phyloP scores from a whole-genome alignment of 2,329 filamentous ascomycete species.

The Fonsecaea erecta region DNA sequence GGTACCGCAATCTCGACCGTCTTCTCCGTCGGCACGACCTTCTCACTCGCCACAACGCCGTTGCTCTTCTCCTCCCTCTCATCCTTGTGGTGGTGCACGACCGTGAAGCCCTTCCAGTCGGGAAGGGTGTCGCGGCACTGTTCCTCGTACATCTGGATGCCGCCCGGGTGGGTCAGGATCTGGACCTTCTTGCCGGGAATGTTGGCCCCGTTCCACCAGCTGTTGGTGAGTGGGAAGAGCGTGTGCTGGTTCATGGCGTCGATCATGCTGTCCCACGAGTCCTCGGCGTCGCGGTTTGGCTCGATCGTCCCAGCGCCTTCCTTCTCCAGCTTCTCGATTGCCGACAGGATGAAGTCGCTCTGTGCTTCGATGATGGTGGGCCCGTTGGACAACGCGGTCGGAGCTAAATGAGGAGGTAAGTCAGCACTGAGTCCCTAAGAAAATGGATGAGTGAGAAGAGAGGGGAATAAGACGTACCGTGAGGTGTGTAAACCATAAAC shows the following conservation, averaged over 20 bases:
- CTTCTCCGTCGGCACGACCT: neutral
- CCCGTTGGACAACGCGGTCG: conserved; percentile 34
- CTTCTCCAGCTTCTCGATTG: conserved; percentile 55
- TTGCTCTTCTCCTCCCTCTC: neutral
- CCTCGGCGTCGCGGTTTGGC: conserved; percentile 51
- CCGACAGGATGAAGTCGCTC: conserved; percentile 51
- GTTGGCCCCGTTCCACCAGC: conserved; percentile 62
- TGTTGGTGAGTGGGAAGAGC: conserved; percentile 57
- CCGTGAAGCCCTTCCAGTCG: conserved; percentile 34
- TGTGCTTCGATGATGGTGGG: conserved; percentile 59
- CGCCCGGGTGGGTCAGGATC: conserved; percentile 26
- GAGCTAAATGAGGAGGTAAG: too few relatives aligned
- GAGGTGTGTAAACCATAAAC: conserved; percentile 59
- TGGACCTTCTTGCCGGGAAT: conserved; percentile 56
- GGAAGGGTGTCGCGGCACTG: conserved; percentile 20
- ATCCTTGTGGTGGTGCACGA: too few relatives aligned
- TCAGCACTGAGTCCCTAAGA: too few relatives aligned
- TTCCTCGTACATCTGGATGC: conserved; percentile 29
- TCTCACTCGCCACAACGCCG: neutral
- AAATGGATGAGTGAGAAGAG: neutral
- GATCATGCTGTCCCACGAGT: conserved; percentile 58
- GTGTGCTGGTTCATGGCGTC: conserved; percentile 52
- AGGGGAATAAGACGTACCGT: conserved; percentile 42
- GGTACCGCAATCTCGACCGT: neutral
- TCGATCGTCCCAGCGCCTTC: conserved; percentile 58